A percentile compares a stretch with the other conserved stretches of the same genome.
These are phyloP conservation scores for Gillenia trifoliata DNA, from an alignment of 306 rosid species.

Conservation along the genomic window DNA sequence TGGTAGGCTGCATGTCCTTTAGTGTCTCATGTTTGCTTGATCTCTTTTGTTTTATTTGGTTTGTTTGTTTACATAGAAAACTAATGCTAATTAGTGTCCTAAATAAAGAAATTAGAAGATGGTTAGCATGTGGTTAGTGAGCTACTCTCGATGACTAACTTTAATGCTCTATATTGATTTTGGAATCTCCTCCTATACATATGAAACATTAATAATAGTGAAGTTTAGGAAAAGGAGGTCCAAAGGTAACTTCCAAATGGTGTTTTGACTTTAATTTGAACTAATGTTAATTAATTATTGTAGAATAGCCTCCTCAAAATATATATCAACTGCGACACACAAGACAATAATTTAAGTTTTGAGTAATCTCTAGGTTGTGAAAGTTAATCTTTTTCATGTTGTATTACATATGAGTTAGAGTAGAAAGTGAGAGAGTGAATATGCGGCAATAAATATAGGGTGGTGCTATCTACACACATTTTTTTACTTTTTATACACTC, in stretches of 20 bases:
- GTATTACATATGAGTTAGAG: neutral
- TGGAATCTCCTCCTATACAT: neutral
- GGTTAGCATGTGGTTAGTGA: constrained; percentile 5
- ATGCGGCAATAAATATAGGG: neutral
- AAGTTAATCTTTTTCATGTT: neutral
- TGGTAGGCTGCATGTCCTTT: constrained; percentile 1
- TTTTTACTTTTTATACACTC: no score
- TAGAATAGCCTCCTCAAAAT: neutral
- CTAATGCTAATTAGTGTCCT: neutral
- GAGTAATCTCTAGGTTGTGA: neutral
- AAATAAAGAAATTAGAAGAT: neutral
- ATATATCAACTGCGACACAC: neutral
- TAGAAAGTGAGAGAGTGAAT: neutral
- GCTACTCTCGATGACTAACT: neutral
- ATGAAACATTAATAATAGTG: neutral
- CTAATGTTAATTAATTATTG: no score
- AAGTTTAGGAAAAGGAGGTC: neutral
- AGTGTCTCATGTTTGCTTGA: neutral
- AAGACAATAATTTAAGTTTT: neutral
- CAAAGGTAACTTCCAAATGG: neutral
- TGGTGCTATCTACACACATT: no score
- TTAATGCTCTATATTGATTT: neutral
- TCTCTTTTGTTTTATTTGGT: neutral
- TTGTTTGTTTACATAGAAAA: neutral
- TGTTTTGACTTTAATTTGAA: neutral